Base-by-base conservation (phyloP, 2,329 filamentous ascomycete genomes). In the Alternaria consortialis region DNA sequence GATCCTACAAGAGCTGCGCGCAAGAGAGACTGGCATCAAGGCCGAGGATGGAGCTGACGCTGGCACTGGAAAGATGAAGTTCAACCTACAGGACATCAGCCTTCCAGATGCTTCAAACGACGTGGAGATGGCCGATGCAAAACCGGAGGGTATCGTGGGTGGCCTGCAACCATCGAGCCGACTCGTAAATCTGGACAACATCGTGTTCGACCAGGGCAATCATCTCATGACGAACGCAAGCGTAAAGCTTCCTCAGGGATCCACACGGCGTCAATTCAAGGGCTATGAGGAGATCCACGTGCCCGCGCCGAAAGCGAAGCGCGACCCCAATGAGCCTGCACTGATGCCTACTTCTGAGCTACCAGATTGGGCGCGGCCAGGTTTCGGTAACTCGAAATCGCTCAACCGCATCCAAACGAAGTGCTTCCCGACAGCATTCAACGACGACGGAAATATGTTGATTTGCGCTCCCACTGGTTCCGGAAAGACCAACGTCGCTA, bases 171-270 rank as follows among this genome's bases (percentile, higher is more conserved):
- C 96, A 2, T 96, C 95, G 1, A 90, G 90, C 68, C 92, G 92
- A 75, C 82, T 93, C 44, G 93, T 99, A 77, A 98, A 98, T 76
- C 84, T 99, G 53, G 94, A 99, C 59, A 98, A 98, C 72, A 87
- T 99, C 34, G 87, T 97, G 39, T 99, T 99, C 76, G 95, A 98
- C 70, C 94, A 98, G 80, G 95, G 95, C 54, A 99, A 98, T 73
- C 95, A 99, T 82, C 85, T 99, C 43, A 99, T 98, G 94, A 98
- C 95, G n/a, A 99, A 99, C 72, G 91, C 93, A 7, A 97, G 93
- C 75, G 95, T 99, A 47, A 91, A 91, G 65, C 85, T 99, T 20
- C 95, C 95, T 0, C 93, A 97, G 76, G 95, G 95, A 11, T 97
- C 95, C 2, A 97, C 92, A 0, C 97, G 98, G 79, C 88, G 93